These are phyloP conservation scores for Rugonectria rugulosa DNA, from an alignment of 2,329 filamentous ascomycete species.

Conservation along the genomic window DNA sequence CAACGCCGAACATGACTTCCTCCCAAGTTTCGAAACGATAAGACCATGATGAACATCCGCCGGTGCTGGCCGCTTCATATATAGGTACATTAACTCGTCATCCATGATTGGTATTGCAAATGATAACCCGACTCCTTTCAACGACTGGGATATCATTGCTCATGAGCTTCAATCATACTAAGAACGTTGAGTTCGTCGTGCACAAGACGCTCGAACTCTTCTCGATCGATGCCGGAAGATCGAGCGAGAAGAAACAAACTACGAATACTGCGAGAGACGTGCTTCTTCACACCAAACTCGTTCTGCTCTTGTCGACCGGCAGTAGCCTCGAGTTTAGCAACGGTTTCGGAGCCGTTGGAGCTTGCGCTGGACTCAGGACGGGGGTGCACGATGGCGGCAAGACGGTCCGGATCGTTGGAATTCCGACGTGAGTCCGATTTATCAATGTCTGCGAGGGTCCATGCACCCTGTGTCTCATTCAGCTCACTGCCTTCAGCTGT, in stretches of 20 bases:
- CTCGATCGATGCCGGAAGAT: constrained; percentile 74
- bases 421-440: constrained; percentile 45
- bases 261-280: constrained; percentile 79
- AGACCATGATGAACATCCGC: constrained; percentile 3
- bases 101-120: constrained; percentile 2
- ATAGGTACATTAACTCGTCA: constrained; percentile 1
- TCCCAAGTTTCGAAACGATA: constrained; percentile 14
- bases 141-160: constrained; percentile 27
- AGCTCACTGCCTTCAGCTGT: constrained; percentile 30
- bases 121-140: neutral
- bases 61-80: neutral
- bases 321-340: constrained; percentile 68
- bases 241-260: constrained; percentile 76
- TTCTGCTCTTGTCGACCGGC: constrained; percentile 66
- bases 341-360: constrained; percentile 62
- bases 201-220: constrained; percentile 78
- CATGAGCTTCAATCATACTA: constrained; percentile 69
- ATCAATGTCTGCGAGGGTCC: constrained; percentile 55
- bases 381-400: constrained; percentile 60
- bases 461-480: constrained; percentile 45
- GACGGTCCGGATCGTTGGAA: constrained; percentile 41
- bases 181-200: constrained; percentile 75
- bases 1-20: constrained; percentile 36
- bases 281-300: constrained; percentile 79
- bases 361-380: constrained; percentile 65